phyloP scores from a whole-genome alignment of 768 basidiomycete genomes.

The Boletus coccyginus region DNA sequence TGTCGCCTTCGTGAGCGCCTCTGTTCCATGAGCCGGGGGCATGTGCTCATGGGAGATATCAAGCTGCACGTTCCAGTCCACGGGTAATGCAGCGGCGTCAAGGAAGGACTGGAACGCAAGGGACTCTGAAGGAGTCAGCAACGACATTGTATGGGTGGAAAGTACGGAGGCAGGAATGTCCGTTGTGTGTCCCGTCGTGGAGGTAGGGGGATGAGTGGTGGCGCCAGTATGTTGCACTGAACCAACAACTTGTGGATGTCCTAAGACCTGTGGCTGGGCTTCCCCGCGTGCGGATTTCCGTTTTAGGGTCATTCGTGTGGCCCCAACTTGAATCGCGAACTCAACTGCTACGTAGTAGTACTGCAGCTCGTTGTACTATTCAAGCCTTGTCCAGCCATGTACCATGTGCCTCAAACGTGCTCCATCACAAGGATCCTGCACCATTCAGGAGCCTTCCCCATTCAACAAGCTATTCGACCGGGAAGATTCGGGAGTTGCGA shows the following conservation, averaged over 20 bases:
- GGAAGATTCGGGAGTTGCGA: not conserved
- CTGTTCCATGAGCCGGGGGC: conserved; percentile 51
- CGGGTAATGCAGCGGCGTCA: conserved; percentile 40
- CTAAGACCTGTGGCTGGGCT: conserved; percentile 29
- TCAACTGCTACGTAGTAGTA: not conserved
- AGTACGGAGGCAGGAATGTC: not conserved
- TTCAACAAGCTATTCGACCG: not conserved
- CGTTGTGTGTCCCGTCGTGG: not conserved
- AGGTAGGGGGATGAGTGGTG: not conserved
- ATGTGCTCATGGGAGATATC: conserved; percentile 42
- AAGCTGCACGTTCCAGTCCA: conserved; percentile 48
- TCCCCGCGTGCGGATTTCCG: conserved; percentile 24
- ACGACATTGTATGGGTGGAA: conserved; percentile 42
- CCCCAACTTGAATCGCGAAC: conserved; percentile 2
- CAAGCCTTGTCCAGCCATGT: not conserved
- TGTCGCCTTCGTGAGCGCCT: conserved; percentile 73
- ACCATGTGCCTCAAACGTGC: not conserved
- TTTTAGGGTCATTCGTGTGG: conserved; percentile 21
- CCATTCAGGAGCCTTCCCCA: not conserved
- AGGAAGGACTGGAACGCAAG: conserved; percentile 70
- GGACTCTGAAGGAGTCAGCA: conserved; percentile 65
- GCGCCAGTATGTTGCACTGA: conserved; percentile 9
- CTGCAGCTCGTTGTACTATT: not conserved
- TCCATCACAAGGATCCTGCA: not conserved
- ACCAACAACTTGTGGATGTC: conserved; percentile 17